These are phyloP conservation scores for Fusarium phyllophilum DNA, from an alignment of 2,329 filamentous ascomycete species.

Conservation along the genomic window DNA sequence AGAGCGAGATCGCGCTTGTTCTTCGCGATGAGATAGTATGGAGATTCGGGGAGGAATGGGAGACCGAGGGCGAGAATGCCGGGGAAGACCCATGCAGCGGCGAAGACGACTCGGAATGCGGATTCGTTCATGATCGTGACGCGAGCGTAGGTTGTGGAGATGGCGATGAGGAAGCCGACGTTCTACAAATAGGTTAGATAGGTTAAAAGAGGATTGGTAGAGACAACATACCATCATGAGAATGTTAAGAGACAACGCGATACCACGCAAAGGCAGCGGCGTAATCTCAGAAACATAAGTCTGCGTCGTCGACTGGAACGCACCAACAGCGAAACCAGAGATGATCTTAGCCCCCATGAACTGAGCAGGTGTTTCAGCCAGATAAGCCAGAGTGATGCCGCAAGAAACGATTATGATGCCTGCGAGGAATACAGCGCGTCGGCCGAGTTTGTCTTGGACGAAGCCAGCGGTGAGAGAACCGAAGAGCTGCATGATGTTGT, in stretches of 20 bases:
- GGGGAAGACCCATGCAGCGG: constrained; percentile 9
- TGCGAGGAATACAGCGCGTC: background rate
- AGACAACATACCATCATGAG: constrained; percentile 12
- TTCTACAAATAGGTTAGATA: background rate
- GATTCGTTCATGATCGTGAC: constrained; percentile 4
- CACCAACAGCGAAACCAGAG: constrained; percentile 10
- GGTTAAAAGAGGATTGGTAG: no score
- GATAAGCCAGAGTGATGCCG: background rate
- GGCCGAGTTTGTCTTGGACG: background rate
- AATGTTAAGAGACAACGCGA: constrained; percentile 1
- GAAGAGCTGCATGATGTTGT: constrained; percentile 16
- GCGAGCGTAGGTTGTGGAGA: background rate
- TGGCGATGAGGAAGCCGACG: constrained; percentile 1
- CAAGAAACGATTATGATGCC: constrained; percentile 4
- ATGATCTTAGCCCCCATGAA: constrained; percentile 22
- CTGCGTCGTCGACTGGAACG: constrained; percentile 13
- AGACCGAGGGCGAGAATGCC: constrained; percentile 13
- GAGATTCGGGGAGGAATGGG: constrained; percentile 19
- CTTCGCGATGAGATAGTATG: constrained; percentile 19
- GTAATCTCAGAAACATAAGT: constrained; percentile 14
- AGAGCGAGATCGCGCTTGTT: constrained; percentile 1
- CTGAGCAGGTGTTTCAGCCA: constrained; percentile 9
- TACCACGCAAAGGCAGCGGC: background rate
- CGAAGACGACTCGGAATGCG: constrained; percentile 6
- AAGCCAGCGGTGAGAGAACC: background rate